Conservation (phyloP, 2,329 filamentous ascomycete genomes). For the Orbilia blumenaviensis region DNA sequence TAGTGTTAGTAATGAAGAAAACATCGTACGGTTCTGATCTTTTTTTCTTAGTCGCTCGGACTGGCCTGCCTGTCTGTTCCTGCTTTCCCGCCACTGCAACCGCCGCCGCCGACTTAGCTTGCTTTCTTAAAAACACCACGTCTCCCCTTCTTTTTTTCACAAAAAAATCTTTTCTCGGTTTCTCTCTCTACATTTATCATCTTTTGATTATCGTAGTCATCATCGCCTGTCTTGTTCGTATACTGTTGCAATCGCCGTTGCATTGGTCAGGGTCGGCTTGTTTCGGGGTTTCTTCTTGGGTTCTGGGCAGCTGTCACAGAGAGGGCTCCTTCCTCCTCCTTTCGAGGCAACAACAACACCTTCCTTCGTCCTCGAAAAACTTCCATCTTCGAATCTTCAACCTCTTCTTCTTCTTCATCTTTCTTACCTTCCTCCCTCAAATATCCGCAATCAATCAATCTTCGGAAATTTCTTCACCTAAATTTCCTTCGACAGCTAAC, state of each 20-base stretch:
- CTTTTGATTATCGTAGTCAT: background rate
- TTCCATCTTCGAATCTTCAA: background rate
- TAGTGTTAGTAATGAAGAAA: background rate
- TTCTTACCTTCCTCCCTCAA: no score
- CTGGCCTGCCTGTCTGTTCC: conserved; percentile 32
- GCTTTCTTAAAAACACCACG: conserved; percentile 3
- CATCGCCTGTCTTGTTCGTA: background rate
- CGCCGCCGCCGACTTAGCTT: conserved; percentile 16
- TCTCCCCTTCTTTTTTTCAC: background rate
- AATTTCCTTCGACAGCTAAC: no score
- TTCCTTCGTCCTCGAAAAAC: conserved; percentile 12
- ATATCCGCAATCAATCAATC: no score
- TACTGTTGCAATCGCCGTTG: background rate
- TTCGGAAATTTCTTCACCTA: conserved; percentile 10
- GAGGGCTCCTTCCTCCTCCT: no score
- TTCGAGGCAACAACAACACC: conserved; percentile 23
- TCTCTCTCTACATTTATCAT: background rate
- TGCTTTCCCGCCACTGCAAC: background rate
- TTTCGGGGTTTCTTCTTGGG: background rate
- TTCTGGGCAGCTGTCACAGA: background rate
- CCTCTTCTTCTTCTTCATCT: no score
- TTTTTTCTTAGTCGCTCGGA: background rate
- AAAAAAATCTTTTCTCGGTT: background rate
- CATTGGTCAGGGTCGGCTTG: background rate
- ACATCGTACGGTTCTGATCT: conserved; percentile 34